A percentile compares a stretch with the other conserved stretches of the same genome.
These are phyloP conservation scores for Phytophthora fragariaefolia DNA, from an alignment of 352 stramenopile genomes.

Conservation along the genomic window DNA sequence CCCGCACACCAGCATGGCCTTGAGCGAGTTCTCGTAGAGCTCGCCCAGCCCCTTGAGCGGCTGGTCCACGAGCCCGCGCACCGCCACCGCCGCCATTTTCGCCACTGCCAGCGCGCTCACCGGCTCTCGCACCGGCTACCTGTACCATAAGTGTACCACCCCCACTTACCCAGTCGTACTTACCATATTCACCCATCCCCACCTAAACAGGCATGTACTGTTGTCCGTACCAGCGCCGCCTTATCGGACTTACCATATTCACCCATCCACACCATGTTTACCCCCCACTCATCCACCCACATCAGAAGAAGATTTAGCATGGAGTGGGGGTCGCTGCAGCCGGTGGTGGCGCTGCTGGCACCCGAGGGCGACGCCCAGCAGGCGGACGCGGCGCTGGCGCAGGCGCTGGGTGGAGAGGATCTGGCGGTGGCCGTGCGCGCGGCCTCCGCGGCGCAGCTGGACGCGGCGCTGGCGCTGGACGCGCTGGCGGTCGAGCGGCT, in stretches of 20 bases:
- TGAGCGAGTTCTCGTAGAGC: constrained; percentile 63
- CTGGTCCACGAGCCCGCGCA: constrained; percentile 47
- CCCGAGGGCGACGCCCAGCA: constrained; percentile 52
- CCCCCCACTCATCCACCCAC: constrained; percentile 2
- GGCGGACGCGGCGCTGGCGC: constrained; percentile 51
- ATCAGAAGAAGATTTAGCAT: constrained; percentile 36
- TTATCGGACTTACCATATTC: constrained; percentile 19
- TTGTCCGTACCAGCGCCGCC: too few relatives aligned
- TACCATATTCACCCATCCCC: too few relatives aligned
- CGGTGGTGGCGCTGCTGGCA: constrained; percentile 52
- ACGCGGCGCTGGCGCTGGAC: constrained; percentile 61
- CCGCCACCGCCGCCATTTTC: constrained; percentile 9
- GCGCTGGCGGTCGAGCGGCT: constrained; percentile 58
- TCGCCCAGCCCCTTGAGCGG: constrained; percentile 45
- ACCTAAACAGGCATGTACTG: too few relatives aligned
- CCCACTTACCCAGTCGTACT: too few relatives aligned
- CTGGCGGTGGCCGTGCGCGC: constrained; percentile 48
- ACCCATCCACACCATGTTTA: constrained; percentile 7
- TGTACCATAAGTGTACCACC: too few relatives aligned
- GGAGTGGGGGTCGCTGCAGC: constrained; percentile 65
- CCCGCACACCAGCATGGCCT: constrained; percentile 60
- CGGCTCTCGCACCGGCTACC: constrained; percentile 13
- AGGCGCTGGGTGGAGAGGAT: constrained; percentile 54
- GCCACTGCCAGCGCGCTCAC: constrained; percentile 15
- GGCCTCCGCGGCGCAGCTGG: constrained; percentile 66